Conservation (phyloP, 2,329 filamentous ascomycete genomes). For the Exserohilum turcica region DNA sequence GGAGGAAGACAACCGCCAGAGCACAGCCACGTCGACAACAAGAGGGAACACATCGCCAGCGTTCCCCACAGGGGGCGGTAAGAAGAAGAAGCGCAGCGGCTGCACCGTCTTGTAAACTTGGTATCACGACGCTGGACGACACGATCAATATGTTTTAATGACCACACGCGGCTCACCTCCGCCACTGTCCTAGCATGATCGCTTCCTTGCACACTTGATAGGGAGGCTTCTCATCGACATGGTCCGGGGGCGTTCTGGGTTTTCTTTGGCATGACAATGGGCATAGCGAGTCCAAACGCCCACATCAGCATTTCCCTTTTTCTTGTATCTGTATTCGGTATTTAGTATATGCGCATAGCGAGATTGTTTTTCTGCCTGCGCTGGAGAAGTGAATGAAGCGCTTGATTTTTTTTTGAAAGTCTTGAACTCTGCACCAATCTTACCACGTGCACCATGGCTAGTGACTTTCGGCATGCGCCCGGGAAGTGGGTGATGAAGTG, state of each 20-base stretch:
- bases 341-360: constrained; percentile 29
- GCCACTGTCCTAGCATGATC: constrained; percentile 33
- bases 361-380: constrained; percentile 12
- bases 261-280: constrained; percentile 23
- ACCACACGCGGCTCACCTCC: constrained; percentile 35
- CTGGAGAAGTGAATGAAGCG: constrained; percentile 24
- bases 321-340: constrained; percentile 46
- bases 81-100: constrained; percentile 48
- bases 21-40: constrained; percentile 16
- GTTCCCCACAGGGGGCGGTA: constrained; percentile 35
- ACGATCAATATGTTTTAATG: constrained; percentile 49
- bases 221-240: constrained; percentile 29
- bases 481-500: constrained; percentile 26
- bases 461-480: constrained; percentile 10
- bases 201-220: constrained; percentile 21
- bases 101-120: constrained; percentile 48
- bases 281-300: constrained; percentile 23
- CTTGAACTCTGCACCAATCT: neutral
- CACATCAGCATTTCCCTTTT: constrained; percentile 31
- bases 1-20: constrained; percentile 27
- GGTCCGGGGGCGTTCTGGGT: constrained; percentile 31
- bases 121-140: constrained; percentile 48
- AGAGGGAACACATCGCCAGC: constrained; percentile 27
- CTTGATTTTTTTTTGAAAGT: constrained; percentile 21
- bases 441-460: neutral